Evolutionary conservation across 805 yeast genomes (phyloP).

Genomic region (Teunomyces atbi): DNA sequence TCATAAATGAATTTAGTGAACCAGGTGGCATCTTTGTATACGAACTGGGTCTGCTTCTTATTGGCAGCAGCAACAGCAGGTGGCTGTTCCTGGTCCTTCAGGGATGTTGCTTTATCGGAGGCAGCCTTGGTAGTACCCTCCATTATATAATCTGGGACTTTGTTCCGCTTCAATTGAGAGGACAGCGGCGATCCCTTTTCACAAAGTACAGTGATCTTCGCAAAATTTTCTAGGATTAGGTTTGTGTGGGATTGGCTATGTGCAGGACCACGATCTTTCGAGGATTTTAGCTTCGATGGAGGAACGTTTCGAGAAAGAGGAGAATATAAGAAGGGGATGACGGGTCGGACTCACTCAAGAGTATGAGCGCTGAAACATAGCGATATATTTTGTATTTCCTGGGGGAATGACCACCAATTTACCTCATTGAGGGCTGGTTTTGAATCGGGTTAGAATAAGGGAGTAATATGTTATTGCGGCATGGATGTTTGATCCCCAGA

Average conservation of each 20-base stretch:
- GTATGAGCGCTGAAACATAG: no score
- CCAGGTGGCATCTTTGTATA: conserved; percentile 20
- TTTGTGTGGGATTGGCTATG: background rate
- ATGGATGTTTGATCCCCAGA: no score
- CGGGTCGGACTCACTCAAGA: no score
- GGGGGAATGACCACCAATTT: no score
- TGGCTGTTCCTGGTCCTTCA: background rate
- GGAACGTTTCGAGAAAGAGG: background rate
- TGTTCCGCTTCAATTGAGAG: background rate
- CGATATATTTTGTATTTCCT: no score
- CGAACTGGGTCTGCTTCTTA: background rate
- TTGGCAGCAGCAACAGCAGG: background rate
- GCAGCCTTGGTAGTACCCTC: background rate
- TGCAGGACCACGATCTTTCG: background rate
- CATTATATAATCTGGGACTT: background rate
- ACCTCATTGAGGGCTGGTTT: no score
- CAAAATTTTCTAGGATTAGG: background rate
- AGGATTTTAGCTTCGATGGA: background rate
- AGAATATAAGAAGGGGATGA: no score
- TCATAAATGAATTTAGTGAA: conserved; percentile 31
- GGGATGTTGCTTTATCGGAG: background rate
- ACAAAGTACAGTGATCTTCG: background rate
- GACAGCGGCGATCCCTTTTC: background rate
- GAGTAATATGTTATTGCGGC: no score
- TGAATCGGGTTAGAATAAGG: no score